Evolutionary conservation across 1,284 basidiomycete genomes (phyloP).

Genomic region (Sanghuangporus weigelae): DNA sequence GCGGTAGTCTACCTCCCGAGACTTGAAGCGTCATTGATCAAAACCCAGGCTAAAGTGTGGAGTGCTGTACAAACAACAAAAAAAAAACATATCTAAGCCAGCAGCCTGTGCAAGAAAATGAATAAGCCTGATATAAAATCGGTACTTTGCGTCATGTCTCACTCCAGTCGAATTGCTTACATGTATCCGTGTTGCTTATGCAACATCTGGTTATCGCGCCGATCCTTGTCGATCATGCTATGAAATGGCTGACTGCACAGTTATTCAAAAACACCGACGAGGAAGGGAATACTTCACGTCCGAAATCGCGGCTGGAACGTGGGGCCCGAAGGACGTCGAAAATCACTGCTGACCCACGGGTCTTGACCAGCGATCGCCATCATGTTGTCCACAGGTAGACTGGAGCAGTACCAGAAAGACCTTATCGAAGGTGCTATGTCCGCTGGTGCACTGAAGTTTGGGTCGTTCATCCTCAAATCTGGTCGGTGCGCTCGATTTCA

Average conservation of each 20-base stretch:
- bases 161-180: no score
- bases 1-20: background rate
- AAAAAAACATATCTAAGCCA: no score
- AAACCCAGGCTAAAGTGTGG: no score
- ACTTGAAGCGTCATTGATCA: no score
- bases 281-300: background rate
- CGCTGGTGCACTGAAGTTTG: constrained; percentile 80
- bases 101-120: no score
- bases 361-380: background rate
- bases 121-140: no score
- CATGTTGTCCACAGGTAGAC: background rate
- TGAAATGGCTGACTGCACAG: background rate
- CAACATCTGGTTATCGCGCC: background rate
- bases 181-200: background rate
- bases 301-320: background rate
- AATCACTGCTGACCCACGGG: background rate
- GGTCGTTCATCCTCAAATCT: constrained; percentile 89
- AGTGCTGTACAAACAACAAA: no score
- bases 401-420: constrained; percentile 32
- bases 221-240: background rate
- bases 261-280: background rate
- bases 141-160: no score
- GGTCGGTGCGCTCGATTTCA: constrained; percentile 62
- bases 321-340: background rate
- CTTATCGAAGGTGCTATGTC: constrained; percentile 43